phyloP scores from a whole-genome alignment of 2,329 filamentous ascomycete species.

The Aspergillus aculeatus region DNA sequence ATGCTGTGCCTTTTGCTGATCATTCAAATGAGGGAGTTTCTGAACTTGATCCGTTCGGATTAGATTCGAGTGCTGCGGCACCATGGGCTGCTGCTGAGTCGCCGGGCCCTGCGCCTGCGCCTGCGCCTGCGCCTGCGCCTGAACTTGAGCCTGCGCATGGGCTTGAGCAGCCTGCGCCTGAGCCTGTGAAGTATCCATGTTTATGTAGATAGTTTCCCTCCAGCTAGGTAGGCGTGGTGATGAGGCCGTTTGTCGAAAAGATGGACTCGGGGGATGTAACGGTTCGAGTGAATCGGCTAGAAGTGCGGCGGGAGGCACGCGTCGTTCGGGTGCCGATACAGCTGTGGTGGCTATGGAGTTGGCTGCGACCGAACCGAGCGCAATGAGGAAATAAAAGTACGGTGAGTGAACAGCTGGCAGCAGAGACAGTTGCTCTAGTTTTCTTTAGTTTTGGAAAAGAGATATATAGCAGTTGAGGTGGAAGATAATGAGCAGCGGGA shows the following conservation, averaged over 20 bases:
- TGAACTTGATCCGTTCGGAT: slow-evolving; percentile 56
- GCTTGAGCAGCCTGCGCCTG: background rate
- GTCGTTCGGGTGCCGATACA: background rate
- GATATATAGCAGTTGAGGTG: background rate
- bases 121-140: slow-evolving; percentile 31
- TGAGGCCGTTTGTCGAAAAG: background rate
- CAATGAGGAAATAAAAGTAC: too few species aligned
- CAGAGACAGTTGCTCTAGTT: background rate
- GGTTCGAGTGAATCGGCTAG: background rate
- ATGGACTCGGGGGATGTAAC: background rate
- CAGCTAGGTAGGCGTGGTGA: background rate
- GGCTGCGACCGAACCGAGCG: background rate
- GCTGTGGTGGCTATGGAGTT: background rate
- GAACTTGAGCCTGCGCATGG: background rate
- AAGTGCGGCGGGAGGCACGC: background rate
- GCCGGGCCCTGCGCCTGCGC: slow-evolving; percentile 32
- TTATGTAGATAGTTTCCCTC: background rate
- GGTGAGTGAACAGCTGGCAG: background rate
- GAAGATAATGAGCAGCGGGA: too few species aligned
- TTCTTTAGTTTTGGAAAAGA: background rate
- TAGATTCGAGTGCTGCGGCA: slow-evolving; percentile 44
- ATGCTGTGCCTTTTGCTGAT: slow-evolving; percentile 57
- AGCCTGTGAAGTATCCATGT: slow-evolving; percentile 5
- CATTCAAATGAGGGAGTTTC: slow-evolving; percentile 53
- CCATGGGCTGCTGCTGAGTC: slow-evolving; percentile 28